These are phyloP conservation scores for Anaeramoeba ignava DNA, from an alignment of 78 protist species.

Conservation along the genomic window DNA sequence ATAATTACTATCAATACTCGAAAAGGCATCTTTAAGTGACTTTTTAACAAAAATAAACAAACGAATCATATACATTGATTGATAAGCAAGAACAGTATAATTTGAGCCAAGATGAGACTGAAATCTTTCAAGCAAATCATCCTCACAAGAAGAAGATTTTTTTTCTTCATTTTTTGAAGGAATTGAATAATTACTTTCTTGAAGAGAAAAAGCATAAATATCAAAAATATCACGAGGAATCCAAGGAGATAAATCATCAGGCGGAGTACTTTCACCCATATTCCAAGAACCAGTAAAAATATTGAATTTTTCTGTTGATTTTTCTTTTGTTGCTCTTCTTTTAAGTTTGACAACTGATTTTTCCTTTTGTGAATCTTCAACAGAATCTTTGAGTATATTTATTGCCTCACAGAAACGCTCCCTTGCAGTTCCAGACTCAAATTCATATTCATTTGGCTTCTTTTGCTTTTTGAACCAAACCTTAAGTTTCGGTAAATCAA, in stretches of 20 bases:
- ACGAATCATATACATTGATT: background rate
- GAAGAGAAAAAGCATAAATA: background rate
- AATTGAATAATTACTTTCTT: background rate
- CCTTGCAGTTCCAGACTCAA: background rate
- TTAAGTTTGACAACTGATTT: background rate
- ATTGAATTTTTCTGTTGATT: background rate
- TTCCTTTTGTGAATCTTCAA: background rate
- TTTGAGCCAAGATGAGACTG: background rate
- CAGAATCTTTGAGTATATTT: background rate
- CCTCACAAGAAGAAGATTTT: background rate
- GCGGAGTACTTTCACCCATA: background rate
- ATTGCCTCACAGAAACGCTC: background rate
- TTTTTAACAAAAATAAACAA: background rate
- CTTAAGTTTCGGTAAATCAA: background rate
- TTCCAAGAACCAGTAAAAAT: background rate
- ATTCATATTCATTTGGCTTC: background rate
- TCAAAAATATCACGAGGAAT: background rate
- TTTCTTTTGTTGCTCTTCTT: background rate
- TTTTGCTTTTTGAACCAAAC: background rate
- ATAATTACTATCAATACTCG: background rate
- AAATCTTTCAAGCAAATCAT: background rate
- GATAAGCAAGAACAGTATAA: background rate
- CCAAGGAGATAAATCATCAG: background rate
- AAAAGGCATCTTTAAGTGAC: background rate
- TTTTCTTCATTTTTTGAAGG: background rate